Evolutionary conservation across 192 early-diverging fungal species (phyloP), one percentile per base, ranked within the genome.

Genomic region (Gamsiella multidivaricata): DNA sequence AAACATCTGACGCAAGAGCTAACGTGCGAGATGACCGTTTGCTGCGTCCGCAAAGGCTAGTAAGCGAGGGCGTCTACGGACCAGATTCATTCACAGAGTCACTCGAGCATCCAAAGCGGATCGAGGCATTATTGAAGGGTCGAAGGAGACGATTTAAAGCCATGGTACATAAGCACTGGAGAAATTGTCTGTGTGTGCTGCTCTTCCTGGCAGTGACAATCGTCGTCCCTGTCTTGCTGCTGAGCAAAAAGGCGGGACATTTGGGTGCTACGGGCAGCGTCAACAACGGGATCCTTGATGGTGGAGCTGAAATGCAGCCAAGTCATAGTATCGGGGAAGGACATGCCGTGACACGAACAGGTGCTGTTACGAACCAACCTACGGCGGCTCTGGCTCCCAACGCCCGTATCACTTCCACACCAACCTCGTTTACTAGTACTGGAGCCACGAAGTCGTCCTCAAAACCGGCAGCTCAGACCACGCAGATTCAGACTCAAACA

Each of bases 61-160:
- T 46, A 2, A 67, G 54, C 2, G 29, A 67, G 26, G 52, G 65
- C 1, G 42, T 36, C 20, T 67, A 56, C 23, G 65, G 53, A 0
- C 65, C 52, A 25, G 65, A 67, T 12, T 56, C 65, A 4, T 49
- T 67, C 29, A 25, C 25, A 37, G 65, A 55, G 22, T 67, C 54
- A 8, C 43, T 67, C 0, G 39, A 56, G 14, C 0, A 33, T 12
- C 32, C 31, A 9, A 54, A 67, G 9, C 15, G 54, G 28, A n/a
- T 25, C 34, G 23, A 54, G 2, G n/a, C 9, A 8, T 9, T 17
- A 1, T 29, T 14, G 15, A 25, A 8, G 10, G 17, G 41, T 0
- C n/a, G 52, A 9, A 17, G 29, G 3, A 23, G 20, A 5, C 29
- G 17, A 33, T 46, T 1, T 6, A 4, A 20, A 8, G 31, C 36